Conservation (phyloP, 2,329 filamentous ascomycete species). For the Phyllosticta capitalensis region DNA sequence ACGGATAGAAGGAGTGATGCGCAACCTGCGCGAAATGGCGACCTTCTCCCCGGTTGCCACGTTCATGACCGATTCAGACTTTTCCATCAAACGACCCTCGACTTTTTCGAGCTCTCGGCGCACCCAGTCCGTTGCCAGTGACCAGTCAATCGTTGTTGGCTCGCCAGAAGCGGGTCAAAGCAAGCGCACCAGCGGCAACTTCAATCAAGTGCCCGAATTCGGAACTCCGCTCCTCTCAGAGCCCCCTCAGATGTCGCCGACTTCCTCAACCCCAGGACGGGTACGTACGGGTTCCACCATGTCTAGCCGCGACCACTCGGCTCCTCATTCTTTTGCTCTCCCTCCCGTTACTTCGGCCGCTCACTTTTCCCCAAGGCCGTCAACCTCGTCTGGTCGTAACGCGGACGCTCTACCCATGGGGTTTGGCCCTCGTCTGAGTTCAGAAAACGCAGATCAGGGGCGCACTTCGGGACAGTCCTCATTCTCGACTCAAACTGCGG, state of each 20-base stretch:
- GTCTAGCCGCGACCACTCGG: constrained; percentile 44
- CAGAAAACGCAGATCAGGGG: constrained; percentile 30
- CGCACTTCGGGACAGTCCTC: constrained; percentile 23
- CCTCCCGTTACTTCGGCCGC: constrained; percentile 17
- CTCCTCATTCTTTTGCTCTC: constrained; percentile 24
- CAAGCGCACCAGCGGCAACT: constrained; percentile 8
- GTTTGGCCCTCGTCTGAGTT: constrained; percentile 4
- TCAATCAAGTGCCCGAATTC: constrained; percentile 20
- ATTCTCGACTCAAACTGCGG: constrained; percentile 4
- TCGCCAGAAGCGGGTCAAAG: constrained; percentile 1
- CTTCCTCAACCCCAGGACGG: constrained; percentile 28
- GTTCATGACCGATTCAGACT: constrained; percentile 25
- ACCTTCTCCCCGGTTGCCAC: constrained; percentile 46
- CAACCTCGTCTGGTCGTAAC: constrained; percentile 18
- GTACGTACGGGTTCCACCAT: constrained; percentile 48
- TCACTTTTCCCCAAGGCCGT: constrained; percentile 25
- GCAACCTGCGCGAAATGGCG: constrained; percentile 62
- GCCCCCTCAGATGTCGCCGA: constrained; percentile 18
- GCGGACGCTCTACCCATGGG: not conserved
- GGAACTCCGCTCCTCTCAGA: constrained; percentile 45
- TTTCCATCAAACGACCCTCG: constrained; percentile 32
- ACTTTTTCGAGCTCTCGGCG: constrained; percentile 30
- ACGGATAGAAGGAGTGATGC: constrained; percentile 61
- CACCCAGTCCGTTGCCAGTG: constrained; percentile 32
- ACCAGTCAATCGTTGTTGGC: constrained; percentile 19